Evolutionary conservation across 306 rosid species (phyloP).

Genomic region (Elaeagnus macrophylla): DNA sequence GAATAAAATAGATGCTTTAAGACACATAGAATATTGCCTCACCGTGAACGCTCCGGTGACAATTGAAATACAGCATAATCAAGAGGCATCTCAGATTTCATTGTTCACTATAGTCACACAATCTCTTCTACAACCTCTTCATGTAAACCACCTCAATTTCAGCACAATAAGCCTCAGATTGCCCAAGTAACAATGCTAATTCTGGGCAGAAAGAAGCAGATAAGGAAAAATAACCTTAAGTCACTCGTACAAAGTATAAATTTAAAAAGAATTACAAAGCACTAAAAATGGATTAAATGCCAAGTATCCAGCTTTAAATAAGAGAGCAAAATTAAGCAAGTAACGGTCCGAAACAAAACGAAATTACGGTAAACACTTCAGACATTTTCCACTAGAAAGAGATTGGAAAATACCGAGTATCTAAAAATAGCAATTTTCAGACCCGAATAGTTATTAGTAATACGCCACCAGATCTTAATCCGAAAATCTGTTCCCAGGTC

Average conservation of each 20-base stretch:
- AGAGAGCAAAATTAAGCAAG: slow-evolving; percentile 28
- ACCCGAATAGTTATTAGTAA: slow-evolving; percentile 20
- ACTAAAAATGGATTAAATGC: not conserved
- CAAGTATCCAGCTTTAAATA: slow-evolving; percentile 15
- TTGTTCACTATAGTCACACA: slow-evolving; percentile 34
- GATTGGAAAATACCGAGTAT: slow-evolving; percentile 16
- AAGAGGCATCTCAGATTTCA: slow-evolving; percentile 83
- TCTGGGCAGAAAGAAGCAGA: slow-evolving; percentile 14
- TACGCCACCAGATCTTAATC: slow-evolving; percentile 48
- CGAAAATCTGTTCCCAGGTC: slow-evolving; percentile 14
- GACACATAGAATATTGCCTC: slow-evolving; percentile 14
- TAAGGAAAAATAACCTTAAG: slow-evolving; percentile 3
- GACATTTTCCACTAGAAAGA: too few species aligned
- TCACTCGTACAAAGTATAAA: slow-evolving; percentile 3
- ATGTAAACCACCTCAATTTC: slow-evolving; percentile 24
- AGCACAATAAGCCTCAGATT: slow-evolving; percentile 13
- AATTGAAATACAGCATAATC: slow-evolving; percentile 85
- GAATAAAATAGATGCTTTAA: slow-evolving; percentile 8
- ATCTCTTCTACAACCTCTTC: slow-evolving; percentile 33
- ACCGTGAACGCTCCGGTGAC: slow-evolving; percentile 89
- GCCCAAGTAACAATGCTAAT: slow-evolving; percentile 21
- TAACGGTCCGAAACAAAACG: slow-evolving; percentile 26
- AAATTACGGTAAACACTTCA: not conserved
- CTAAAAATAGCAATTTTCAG: slow-evolving; percentile 31
- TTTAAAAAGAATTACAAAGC: not conserved